phyloP scores from a whole-genome alignment of 2,329 filamentous ascomycete genomes.

The Periconia macrospinosa region DNA sequence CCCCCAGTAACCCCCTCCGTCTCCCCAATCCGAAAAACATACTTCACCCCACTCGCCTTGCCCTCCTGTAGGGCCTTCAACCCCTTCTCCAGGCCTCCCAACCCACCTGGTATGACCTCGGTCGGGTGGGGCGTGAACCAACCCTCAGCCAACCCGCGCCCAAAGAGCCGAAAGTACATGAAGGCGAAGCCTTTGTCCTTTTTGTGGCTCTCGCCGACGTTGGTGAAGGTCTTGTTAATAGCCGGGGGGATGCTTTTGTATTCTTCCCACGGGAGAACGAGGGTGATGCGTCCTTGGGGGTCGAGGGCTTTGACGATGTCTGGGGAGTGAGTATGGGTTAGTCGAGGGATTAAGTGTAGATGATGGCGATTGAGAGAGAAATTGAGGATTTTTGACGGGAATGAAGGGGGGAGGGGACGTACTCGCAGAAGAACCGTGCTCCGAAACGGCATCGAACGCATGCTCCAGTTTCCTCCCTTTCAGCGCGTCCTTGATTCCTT shows the following conservation, averaged over 20 bases:
- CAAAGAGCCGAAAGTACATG: slow-evolving; percentile 50
- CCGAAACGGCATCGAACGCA: slow-evolving; percentile 60
- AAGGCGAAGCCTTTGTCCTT: slow-evolving; percentile 48
- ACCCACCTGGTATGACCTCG: slow-evolving; percentile 57
- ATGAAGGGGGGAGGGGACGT: not conserved
- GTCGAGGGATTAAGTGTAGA: too few species aligned
- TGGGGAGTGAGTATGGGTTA: not conserved
- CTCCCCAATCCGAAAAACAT: slow-evolving; percentile 60
- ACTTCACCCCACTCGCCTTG: slow-evolving; percentile 66
- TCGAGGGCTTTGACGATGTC: slow-evolving; percentile 40
- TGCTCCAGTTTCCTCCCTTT: slow-evolving; percentile 49
- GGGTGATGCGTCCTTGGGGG: slow-evolving; percentile 32
- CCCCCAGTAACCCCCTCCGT: slow-evolving; percentile 40
- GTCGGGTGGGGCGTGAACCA: slow-evolving; percentile 55
- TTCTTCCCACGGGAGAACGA: slow-evolving; percentile 48
- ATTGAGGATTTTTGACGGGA: not conserved
- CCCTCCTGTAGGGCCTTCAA: slow-evolving; percentile 61
- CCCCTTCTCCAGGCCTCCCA: slow-evolving; percentile 57
- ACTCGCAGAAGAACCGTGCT: slow-evolving; percentile 46
- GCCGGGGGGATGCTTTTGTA: slow-evolving; percentile 46
- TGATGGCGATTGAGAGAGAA: too few species aligned
- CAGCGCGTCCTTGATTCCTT: slow-evolving; percentile 47
- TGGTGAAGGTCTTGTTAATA: slow-evolving; percentile 44
- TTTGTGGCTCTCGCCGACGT: slow-evolving; percentile 34
- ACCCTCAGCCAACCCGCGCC: slow-evolving; percentile 52